Conservation (phyloP, 495 filamentous ascomycete genomes). For the Delitschia confertaspora region DNA sequence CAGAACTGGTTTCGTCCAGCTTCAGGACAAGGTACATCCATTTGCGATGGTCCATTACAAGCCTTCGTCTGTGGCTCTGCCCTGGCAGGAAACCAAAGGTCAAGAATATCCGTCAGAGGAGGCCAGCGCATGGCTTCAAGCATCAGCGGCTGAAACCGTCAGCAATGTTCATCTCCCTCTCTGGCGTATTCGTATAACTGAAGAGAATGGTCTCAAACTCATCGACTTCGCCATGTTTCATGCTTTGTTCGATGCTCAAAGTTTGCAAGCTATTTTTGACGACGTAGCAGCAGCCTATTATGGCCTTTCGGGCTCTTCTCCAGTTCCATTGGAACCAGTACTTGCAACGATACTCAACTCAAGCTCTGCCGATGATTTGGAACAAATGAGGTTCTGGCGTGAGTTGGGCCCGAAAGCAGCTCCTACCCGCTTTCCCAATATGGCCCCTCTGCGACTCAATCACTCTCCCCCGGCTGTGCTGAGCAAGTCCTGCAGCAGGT, state of each 20-base stretch:
- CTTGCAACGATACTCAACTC: slow-evolving; percentile 42
- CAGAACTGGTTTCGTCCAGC: slow-evolving; percentile 33
- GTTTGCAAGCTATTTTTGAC: slow-evolving; percentile 50
- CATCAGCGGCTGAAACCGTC: slow-evolving; percentile 2
- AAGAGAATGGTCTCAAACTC: slow-evolving; percentile 14
- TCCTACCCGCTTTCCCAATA: slow-evolving; percentile 56
- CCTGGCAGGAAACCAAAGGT: slow-evolving; percentile 36
- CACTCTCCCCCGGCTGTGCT: slow-evolving; percentile 34
- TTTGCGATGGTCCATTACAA: slow-evolving; percentile 61
- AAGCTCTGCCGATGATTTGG: slow-evolving; percentile 30
- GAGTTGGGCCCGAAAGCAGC: slow-evolving; percentile 42
- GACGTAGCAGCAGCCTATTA: slow-evolving; percentile 43
- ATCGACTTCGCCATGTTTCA: slow-evolving; percentile 56
- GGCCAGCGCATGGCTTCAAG: slow-evolving; percentile 15
- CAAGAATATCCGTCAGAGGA: slow-evolving; percentile 5
- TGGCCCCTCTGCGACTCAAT: slow-evolving; percentile 51
- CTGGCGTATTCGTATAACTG: slow-evolving; percentile 40
- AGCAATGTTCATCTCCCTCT: slow-evolving; percentile 40
- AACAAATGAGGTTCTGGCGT: slow-evolving; percentile 53
- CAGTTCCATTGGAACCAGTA: slow-evolving; percentile 31
- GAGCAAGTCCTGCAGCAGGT: slow-evolving; percentile 35
- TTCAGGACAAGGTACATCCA: slow-evolving; percentile 35
- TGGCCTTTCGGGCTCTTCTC: slow-evolving; percentile 19
- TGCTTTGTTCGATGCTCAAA: slow-evolving; percentile 70
- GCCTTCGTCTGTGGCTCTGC: slow-evolving; percentile 29